Percentiles rank a stretch among this genome's conserved stretches.
phyloP scores from a whole-genome alignment of 1,284 basidiomycete species.

The Microbotryum lychnidis-dioicae region DNA sequence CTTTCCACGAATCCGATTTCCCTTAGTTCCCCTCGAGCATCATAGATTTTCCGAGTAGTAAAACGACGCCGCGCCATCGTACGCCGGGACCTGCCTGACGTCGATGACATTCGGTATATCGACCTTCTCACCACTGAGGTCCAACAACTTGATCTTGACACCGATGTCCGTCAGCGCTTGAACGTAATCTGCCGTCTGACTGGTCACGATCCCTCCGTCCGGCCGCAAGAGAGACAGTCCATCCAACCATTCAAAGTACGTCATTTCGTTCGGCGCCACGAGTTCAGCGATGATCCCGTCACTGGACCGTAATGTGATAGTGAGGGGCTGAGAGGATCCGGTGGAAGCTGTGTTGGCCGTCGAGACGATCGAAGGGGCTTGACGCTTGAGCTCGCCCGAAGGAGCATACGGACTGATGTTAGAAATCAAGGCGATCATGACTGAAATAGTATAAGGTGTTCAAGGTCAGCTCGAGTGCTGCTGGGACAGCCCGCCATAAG shows the following conservation, averaged over 20 bases:
- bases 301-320: conserved; percentile 19
- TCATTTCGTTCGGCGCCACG: conserved; percentile 71
- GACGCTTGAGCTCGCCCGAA: conserved; percentile 43
- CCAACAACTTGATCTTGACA: conserved; percentile 83
- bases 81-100: not conserved
- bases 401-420: conserved; percentile 53
- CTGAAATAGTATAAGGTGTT: conserved; percentile 26
- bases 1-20: no score
- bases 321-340: not conserved
- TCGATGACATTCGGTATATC: conserved; percentile 5
- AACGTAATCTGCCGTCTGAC: conserved; percentile 77
- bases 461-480: not conserved
- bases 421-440: conserved; percentile 67
- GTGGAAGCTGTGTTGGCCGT: conserved; percentile 39
- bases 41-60: no score
- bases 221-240: conserved; percentile 78
- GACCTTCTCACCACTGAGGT: conserved; percentile 46
- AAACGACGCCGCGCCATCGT: no score
- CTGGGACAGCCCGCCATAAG: not conserved
- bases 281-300: conserved; percentile 74
- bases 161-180: conserved; percentile 84
- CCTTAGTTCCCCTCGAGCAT: no score
- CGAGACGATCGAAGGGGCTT: not conserved
- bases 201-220: conserved; percentile 71
- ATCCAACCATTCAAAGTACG: conserved; percentile 94